Conservation (phyloP, 768 basidiomycete genomes). For the Amanita rimosa region DNA sequence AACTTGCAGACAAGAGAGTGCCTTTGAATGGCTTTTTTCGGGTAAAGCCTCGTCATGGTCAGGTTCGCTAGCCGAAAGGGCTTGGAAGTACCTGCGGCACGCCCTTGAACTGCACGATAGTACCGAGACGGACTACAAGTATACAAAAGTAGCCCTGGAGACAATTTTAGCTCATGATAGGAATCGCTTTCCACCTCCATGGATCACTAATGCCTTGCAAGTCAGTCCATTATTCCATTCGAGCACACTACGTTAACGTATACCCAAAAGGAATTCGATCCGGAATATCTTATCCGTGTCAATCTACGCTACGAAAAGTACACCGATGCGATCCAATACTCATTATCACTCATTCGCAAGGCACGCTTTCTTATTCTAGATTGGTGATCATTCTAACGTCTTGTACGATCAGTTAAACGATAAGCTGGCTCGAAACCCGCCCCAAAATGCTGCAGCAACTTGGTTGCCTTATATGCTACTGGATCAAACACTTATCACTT, state of each 20-base stretch:
- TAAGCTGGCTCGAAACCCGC: conserved; percentile 37
- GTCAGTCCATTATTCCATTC: conserved; percentile 22
- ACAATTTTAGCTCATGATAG: conserved; percentile 61
- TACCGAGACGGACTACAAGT: conserved; percentile 57
- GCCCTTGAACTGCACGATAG: conserved; percentile 72
- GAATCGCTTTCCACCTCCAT: conserved; percentile 58
- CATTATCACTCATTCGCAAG: conserved; percentile 60
- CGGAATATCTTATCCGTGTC: conserved; percentile 74
- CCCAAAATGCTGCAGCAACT: conserved; percentile 46
- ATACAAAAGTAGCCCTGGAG: conserved; percentile 69
- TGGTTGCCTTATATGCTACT: conserved; percentile 81
- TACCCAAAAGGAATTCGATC: conserved; percentile 49
- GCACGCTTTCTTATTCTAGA: conserved; percentile 25
- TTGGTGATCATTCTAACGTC: conserved; percentile 7
- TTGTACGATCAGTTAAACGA: conserved; percentile 34
- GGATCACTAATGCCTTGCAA: conserved; percentile 72
- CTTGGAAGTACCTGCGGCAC: conserved; percentile 81
- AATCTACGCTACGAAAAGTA: conserved; percentile 73
- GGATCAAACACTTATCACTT: conserved; percentile 68
- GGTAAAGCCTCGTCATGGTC: conserved; percentile 78
- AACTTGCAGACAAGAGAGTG: conserved; percentile 43
- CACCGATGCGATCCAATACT: conserved; percentile 65
- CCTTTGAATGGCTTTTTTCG: conserved; percentile 73
- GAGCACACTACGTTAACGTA: conserved; percentile 5
- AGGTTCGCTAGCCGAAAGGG: conserved; percentile 68